These are phyloP conservation scores for Tetragonia tetragonoides DNA, from an alignment of 148 eudicot genomes.

Conservation along the genomic window DNA sequence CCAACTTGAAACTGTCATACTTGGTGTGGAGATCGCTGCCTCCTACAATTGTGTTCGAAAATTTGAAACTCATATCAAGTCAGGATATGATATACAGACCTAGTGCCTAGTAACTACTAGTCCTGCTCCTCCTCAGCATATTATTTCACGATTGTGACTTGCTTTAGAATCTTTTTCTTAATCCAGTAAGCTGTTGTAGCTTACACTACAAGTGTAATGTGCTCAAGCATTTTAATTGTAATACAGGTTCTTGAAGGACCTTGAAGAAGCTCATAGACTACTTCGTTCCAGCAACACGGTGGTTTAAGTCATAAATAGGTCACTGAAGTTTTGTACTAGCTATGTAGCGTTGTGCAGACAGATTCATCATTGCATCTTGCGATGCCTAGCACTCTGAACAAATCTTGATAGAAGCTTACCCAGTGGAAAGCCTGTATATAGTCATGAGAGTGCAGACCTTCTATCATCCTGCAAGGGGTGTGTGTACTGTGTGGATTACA, in stretches of 20 bases:
- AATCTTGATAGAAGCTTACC: not conserved
- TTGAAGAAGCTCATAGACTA: constrained; percentile 82
- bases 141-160: not conserved
- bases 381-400: not conserved
- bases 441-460: not conserved
- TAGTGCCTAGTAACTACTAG: not conserved
- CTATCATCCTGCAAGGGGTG: not conserved
- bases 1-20: too few relatives aligned
- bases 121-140: not conserved
- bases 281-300: constrained; percentile 50
- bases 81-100: not conserved
- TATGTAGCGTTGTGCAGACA: not conserved
- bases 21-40: not conserved
- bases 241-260: constrained; percentile 82
- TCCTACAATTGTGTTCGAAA: not conserved
- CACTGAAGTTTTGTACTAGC: constrained; percentile 6
- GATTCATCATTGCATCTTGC: not conserved
- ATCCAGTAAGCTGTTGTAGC: not conserved
- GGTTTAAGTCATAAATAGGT: constrained; percentile 31
- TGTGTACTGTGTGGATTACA: not conserved
- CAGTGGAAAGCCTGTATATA: not conserved
- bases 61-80: not conserved
- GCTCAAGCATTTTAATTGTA: constrained; percentile 10
- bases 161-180: not conserved
- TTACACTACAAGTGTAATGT: not conserved